Conservation (phyloP, 2,329 filamentous ascomycete genomes). For the Xylariaceae sp. region DNA sequence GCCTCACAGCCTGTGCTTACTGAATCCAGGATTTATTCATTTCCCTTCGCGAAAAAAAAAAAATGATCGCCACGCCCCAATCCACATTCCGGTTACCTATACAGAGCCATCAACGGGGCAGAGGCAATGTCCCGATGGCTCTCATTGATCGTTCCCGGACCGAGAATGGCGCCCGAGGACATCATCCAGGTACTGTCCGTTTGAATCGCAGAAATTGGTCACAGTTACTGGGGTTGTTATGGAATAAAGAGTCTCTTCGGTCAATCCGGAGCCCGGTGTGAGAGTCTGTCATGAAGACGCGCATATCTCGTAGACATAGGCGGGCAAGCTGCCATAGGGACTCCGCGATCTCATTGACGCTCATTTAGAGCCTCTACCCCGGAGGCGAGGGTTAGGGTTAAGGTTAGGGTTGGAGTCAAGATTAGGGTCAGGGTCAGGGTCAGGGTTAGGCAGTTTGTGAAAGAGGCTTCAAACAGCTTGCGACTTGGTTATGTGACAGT, state of each 20-base stretch:
- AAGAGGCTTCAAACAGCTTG: no score
- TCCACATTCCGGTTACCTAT: no score
- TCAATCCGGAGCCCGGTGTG: no score
- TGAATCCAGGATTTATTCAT: no score
- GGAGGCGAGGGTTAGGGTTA: slow-evolving; percentile 22
- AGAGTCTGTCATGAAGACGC: background rate
- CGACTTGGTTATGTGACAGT: no score
- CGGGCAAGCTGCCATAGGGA: slow-evolving; percentile 37
- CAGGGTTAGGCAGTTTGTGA: no score
- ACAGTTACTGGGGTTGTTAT: slow-evolving; percentile 41
- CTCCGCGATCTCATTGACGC: slow-evolving; percentile 24
- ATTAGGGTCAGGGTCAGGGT: slow-evolving; percentile 6
- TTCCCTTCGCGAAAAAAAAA: no score
- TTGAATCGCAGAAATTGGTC: slow-evolving; percentile 41
- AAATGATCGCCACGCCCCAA: no score
- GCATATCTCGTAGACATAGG: slow-evolving; percentile 43
- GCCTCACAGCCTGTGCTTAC: no score
- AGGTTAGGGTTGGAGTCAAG: slow-evolving; percentile 31
- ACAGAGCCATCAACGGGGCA: slow-evolving; percentile 14
- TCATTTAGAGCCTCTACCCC: slow-evolving; percentile 15
- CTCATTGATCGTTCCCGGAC: slow-evolving; percentile 42
- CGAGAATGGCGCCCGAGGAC: slow-evolving; percentile 46
- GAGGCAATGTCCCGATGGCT: slow-evolving; percentile 24
- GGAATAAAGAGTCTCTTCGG: no score
- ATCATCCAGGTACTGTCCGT: slow-evolving; percentile 39